A percentile compares a stretch with the other conserved stretches of the same genome.
These are phyloP conservation scores for Saccharomyces uvarum DNA, from an alignment of 1,139 yeast genomes.

Conservation along the genomic window DNA sequence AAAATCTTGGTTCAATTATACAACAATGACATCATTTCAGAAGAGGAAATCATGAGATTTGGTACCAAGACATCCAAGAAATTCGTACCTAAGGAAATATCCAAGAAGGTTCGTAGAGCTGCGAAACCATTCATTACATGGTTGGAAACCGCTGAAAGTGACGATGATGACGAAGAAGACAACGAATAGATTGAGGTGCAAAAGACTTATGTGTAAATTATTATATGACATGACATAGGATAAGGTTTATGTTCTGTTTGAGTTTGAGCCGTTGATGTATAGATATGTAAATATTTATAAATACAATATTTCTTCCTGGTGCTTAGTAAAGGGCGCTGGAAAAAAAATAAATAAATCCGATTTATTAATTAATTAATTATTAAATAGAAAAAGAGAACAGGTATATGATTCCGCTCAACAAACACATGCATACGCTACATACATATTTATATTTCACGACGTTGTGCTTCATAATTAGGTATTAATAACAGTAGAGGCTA, in stretches of 20 bases:
- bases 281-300: neutral
- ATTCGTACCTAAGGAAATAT: slow-evolving; percentile 83
- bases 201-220: slow-evolving; percentile 5
- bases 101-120: slow-evolving; percentile 91
- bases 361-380: neutral
- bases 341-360: neutral
- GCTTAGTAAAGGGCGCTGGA: neutral
- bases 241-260: neutral
- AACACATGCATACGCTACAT: neutral
- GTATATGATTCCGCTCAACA: neutral
- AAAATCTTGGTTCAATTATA: slow-evolving; percentile 75
- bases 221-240: neutral
- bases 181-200: slow-evolving; percentile 6
- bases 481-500: neutral
- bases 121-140: slow-evolving; percentile 93
- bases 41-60: slow-evolving; percentile 74
- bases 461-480: neutral
- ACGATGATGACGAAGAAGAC: slow-evolving; percentile 35
- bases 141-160: slow-evolving; percentile 88
- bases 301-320: neutral
- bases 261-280: neutral
- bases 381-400: neutral
- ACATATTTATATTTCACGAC: neutral
- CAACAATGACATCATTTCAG: slow-evolving; percentile 75
- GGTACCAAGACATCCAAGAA: slow-evolving; percentile 90